Conservation (phyloP, 1,284 basidiomycete genomes). For the Apiotrichum domesticum region DNA sequence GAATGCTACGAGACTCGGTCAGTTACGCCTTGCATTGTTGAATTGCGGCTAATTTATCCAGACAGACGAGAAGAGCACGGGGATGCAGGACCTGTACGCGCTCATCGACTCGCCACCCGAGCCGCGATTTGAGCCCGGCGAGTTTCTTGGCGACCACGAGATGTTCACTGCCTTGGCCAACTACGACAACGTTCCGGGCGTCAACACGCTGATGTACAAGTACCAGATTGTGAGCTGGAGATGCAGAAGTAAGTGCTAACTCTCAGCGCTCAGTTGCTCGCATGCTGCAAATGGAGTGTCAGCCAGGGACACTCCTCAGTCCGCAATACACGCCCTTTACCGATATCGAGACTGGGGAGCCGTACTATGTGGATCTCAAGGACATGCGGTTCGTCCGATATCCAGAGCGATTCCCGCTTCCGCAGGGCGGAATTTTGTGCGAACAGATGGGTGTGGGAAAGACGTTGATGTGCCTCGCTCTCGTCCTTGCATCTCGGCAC, state of each 20-base stretch:
- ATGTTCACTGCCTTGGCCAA: conserved; percentile 17
- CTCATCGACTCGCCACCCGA: conserved; percentile 26
- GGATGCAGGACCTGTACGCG: conserved; percentile 31
- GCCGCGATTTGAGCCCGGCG: conserved; percentile 12
- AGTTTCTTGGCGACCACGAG: conserved; percentile 22
- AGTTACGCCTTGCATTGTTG: background rate
- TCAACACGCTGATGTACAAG: conserved; percentile 29
- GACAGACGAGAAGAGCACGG: conserved; percentile 4
- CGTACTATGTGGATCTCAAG: conserved; percentile 29
- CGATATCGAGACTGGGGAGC: conserved; percentile 21
- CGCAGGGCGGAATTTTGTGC: conserved; percentile 42
- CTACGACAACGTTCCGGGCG: conserved; percentile 27
- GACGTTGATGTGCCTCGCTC: conserved; percentile 45
- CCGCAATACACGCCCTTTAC: conserved; percentile 25
- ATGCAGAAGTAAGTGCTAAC: conserved; percentile 2
- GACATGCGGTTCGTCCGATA: conserved; percentile 31
- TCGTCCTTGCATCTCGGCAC: conserved; percentile 40
- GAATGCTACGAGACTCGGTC: conserved; percentile 1
- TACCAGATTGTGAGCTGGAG: conserved; percentile 37
- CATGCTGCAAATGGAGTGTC: conserved; percentile 39
- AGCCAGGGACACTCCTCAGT: conserved; percentile 29
- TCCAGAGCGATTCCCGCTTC: conserved; percentile 33
- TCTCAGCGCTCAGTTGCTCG: conserved; percentile 30
- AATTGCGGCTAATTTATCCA: background rate
- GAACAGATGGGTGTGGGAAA: conserved; percentile 50